Evolutionary conservation across 192 early-diverging fungal genomes (phyloP).

Genomic region (Umbelopsis isabellina): DNA sequence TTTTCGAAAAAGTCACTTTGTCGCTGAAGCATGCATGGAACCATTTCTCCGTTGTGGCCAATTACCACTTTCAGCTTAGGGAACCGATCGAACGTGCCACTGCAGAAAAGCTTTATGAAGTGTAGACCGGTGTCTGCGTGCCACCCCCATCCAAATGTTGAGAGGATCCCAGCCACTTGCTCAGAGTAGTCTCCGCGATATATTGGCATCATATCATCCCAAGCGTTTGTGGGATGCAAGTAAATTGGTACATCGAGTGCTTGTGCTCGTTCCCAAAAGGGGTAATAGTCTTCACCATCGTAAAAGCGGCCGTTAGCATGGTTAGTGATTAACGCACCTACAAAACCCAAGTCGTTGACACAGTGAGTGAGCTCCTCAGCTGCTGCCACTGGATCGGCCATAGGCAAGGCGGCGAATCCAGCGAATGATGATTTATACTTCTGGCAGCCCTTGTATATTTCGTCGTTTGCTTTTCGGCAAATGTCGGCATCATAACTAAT

Average conservation of each 20-base stretch:
- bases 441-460: neutral
- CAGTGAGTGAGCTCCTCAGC: neutral
- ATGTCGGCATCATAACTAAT: neutral
- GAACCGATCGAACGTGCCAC: constrained; percentile 3
- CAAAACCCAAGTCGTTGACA: neutral
- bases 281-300: neutral
- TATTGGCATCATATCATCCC: neutral
- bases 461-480: neutral
- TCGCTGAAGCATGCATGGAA: neutral
- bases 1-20: neutral
- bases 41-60: constrained; percentile 5
- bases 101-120: neutral
- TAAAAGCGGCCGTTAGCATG: constrained; percentile 13
- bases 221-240: neutral
- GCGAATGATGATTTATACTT: neutral
- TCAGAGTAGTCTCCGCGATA: neutral
- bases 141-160: constrained; percentile 13
- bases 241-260: constrained; percentile 13
- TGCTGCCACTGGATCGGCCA: neutral
- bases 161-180: neutral
- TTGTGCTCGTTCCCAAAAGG: neutral
- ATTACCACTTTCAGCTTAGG: neutral
- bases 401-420: constrained; percentile 12
- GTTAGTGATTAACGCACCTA: neutral
- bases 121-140: constrained; percentile 7